Evolutionary conservation across 805 yeast genomes (phyloP).

Genomic region (Wickerhamomyces tratensis): DNA sequence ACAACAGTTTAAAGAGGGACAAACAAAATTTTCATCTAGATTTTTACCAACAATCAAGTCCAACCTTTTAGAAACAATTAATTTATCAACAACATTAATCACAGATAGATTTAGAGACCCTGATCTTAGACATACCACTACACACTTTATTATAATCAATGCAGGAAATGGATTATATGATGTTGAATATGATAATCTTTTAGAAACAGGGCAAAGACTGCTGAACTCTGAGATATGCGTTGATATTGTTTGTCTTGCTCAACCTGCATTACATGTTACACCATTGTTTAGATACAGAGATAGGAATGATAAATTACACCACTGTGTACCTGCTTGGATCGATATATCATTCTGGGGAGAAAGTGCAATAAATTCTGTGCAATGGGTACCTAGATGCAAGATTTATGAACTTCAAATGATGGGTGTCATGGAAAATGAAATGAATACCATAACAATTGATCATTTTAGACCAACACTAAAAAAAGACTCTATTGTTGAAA

Average conservation of each 20-base stretch:
- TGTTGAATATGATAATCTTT: conserved; percentile 71
- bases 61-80: conserved; percentile 78
- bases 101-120: conserved; percentile 74
- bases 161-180: conserved; percentile 94
- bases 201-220: conserved; percentile 67
- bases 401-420: conserved; percentile 96
- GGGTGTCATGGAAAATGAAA: conserved; percentile 93
- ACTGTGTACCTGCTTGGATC: conserved; percentile 91
- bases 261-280: conserved; percentile 87
- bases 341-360: conserved; percentile 88
- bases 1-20: conserved; percentile 29
- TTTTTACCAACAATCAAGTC: conserved; percentile 86
- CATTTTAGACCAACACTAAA: conserved; percentile 31
- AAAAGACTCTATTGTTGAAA: conserved; percentile 36
- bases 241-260: conserved; percentile 80
- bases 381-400: conserved; percentile 92
- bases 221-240: conserved; percentile 75
- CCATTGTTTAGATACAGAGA: conserved; percentile 76
- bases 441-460: conserved; percentile 57
- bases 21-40: conserved; percentile 26
- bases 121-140: conserved; percentile 82
- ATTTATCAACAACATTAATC: conserved; percentile 69
- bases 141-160: conserved; percentile 78
- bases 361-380: conserved; percentile 28
- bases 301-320: conserved; percentile 37